Conservation (phyloP, 768 basidiomycete species). For the Dacryopinax primogenitus region DNA sequence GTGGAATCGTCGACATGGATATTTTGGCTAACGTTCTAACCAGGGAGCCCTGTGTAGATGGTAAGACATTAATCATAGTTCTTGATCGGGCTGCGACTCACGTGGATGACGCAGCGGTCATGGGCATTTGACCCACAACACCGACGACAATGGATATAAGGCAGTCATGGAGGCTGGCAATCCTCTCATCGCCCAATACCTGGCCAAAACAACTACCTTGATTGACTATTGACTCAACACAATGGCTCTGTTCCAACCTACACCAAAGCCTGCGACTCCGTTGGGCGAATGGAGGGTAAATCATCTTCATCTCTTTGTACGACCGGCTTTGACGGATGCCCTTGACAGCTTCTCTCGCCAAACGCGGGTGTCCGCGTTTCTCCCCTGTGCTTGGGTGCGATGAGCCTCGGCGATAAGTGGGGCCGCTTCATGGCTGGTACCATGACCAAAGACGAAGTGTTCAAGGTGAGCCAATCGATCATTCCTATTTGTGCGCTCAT, state of each 20-base stretch:
- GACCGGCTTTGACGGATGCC: neutral
- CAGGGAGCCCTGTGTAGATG: no score
- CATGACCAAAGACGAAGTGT: slow-evolving; percentile 30
- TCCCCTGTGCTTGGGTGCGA: slow-evolving; percentile 23
- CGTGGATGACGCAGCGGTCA: no score
- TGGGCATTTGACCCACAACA: no score
- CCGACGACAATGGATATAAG: no score
- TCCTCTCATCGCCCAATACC: no score
- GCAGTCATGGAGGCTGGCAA: no score
- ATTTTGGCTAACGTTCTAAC: no score
- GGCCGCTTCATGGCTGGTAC: slow-evolving; percentile 22
- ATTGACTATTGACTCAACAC: neutral
- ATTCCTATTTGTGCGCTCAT: neutral
- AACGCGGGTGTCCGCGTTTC: slow-evolving; percentile 22
- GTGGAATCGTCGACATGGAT: neutral
- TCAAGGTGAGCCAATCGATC: slow-evolving; percentile 24
- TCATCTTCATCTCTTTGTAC: neutral
- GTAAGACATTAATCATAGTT: no score
- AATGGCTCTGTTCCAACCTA: neutral
- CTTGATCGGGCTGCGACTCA: no score
- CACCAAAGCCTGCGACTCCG: neutral
- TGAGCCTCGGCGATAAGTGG: slow-evolving; percentile 22
- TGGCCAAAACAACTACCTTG: neutral
- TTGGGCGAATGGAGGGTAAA: slow-evolving; percentile 1
- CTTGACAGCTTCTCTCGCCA: slow-evolving; percentile 15